Evolutionary conservation across 2,329 filamentous ascomycete species (phyloP).

Genomic region (Fusarium tanahbumbuense): DNA sequence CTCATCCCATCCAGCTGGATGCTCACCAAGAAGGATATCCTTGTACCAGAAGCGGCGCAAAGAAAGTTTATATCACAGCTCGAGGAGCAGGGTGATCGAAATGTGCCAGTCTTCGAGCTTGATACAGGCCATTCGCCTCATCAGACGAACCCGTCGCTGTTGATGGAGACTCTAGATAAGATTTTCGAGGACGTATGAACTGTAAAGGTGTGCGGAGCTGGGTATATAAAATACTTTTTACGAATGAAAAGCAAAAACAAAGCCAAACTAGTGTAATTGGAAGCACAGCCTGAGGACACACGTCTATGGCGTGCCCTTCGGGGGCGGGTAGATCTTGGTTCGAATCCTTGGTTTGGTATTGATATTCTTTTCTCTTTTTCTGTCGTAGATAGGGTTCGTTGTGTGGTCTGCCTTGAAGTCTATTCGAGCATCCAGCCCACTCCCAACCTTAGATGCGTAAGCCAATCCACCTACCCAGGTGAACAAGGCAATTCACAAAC

Average conservation of each 20-base stretch:
- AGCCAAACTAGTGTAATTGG: too few species aligned
- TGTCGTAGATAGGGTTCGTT: background rate
- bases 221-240: background rate
- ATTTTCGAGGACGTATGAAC: background rate
- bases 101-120: slow-evolving; percentile 7
- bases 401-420: background rate
- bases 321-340: too few species aligned
- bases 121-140: slow-evolving; percentile 18
- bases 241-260: background rate
- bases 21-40: background rate
- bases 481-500: background rate
- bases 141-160: background rate
- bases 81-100: background rate
- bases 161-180: background rate
- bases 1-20: slow-evolving; percentile 5
- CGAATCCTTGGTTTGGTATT: too few species aligned
- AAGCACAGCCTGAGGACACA: too few species aligned
- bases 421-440: background rate
- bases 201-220: rapidly evolving
- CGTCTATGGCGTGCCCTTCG: too few species aligned
- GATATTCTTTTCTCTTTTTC: too few species aligned
- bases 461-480: background rate
- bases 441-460: background rate
- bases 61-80: slow-evolving; percentile 1
- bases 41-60: slow-evolving; percentile 4